Evolutionary conservation across 306 rosid species (phyloP), one percentile per base, ranked within the genome.

Genomic region (Canavalia gladiata): DNA sequence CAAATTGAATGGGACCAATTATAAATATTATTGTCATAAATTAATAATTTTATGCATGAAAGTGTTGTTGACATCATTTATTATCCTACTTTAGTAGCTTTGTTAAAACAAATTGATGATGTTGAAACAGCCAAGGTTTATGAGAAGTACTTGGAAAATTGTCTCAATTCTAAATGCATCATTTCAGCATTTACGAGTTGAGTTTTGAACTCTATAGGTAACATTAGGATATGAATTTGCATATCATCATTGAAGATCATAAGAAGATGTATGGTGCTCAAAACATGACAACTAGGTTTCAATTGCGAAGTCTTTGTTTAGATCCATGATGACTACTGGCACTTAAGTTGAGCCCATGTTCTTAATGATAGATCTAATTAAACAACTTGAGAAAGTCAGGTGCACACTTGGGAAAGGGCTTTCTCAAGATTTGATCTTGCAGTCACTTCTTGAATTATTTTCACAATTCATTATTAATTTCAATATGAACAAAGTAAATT

Each of bases 391-490:
- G 47, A 64, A 8, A n/a, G 51, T 57, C 30, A 42, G 8, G 1
- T 74, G 68, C 68, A 57, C 1, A 6, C 49, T 42, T 41, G 57
- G 68, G n/a, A 57, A 58, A 7, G 56, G 42, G 46, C 18, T 64
- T 1, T 64, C 47, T 12, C 70, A 64, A 64, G 47, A 64, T 64
- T 11, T 64, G 30, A 64, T 58, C 25, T 18, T 18, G 25, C 25
- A 18, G 25, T 18, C 25, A 18, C 25, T 18, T 18, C 45, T 33
- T 12, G 18, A 56, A 1, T 25, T 45, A 25, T 74, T 74, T 28
- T 57, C 56, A 73, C 57, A 43, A 42, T 74, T 74, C 49, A 43
- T 74, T 74, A 45, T 74, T 11, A 74, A 58, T 11, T 74, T 74
- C 18, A 74, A 74, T 29, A 58, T 74, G 68, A 74, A 28, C 4